Conservation (phyloP, 148 eudicot species). For the Salicornia ramosissima region DNA sequence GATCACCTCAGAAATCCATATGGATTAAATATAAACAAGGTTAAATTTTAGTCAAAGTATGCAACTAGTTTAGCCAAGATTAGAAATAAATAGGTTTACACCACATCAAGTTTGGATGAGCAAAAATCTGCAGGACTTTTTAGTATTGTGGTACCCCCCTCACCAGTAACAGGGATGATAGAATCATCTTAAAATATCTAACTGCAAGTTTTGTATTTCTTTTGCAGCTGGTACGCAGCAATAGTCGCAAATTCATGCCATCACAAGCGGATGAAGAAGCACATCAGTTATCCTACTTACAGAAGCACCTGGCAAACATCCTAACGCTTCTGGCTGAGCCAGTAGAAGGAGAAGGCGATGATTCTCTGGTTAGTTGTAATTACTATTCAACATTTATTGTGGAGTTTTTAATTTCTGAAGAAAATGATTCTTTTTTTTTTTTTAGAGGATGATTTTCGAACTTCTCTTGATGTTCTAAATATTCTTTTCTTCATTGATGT, state of each 20-base stretch:
- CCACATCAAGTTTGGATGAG: too few relatives aligned
- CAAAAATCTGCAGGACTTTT: too few relatives aligned
- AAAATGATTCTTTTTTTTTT: background rate
- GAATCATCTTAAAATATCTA: background rate
- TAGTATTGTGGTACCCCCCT: background rate
- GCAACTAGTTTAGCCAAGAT: too few relatives aligned
- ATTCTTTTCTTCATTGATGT: too few relatives aligned
- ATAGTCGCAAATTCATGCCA: constrained; percentile 89
- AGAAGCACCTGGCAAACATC: constrained; percentile 84
- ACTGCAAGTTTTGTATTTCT: constrained; percentile 4
- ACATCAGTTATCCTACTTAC: constrained; percentile 91
- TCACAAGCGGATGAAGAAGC: constrained; percentile 99
- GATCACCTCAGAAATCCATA: too few relatives aligned
- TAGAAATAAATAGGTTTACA: too few relatives aligned
- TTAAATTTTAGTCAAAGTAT: too few relatives aligned
- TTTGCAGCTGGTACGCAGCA: constrained; percentile 91
- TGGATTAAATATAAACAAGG: too few relatives aligned
- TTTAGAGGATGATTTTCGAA: background rate
- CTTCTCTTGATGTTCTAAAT: background rate
- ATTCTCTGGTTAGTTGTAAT: constrained; percentile 60
- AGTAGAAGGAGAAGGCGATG: constrained; percentile 79
- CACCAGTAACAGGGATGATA: background rate
- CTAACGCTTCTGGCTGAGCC: constrained; percentile 83
- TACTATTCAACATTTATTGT: constrained; percentile 9
- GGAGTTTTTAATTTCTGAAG: background rate